Conservation (phyloP, 179 eudicot species). For the Sideroxylon spinosum region DNA sequence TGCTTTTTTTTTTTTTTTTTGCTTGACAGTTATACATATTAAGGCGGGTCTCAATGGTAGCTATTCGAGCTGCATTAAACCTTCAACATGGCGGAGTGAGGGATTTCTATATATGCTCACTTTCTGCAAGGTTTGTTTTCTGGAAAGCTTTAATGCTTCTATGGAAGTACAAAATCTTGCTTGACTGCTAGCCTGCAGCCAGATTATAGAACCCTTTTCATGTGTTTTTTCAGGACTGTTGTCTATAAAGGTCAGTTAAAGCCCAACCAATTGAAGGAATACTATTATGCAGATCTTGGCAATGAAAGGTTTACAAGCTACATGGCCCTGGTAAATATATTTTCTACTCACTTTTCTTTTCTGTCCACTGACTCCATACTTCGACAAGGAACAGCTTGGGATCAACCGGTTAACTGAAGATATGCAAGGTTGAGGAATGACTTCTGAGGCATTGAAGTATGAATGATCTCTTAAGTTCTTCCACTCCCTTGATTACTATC, state of each 20-base stretch:
- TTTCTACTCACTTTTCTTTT: slow-evolving; percentile 49
- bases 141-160: neutral
- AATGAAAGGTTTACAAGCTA: slow-evolving; percentile 99
- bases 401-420: slow-evolving; percentile 72
- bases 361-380: slow-evolving; percentile 72
- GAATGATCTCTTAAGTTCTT: slow-evolving; percentile 99
- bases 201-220: slow-evolving; percentile 3
- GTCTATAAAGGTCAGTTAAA: slow-evolving; percentile 98
- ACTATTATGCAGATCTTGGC: slow-evolving; percentile 91
- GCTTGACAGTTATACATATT: slow-evolving; percentile 74
- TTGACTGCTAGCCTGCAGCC: neutral
- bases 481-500: slow-evolving; percentile 84
- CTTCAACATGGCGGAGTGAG: slow-evolving; percentile 80
- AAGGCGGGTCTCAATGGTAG: slow-evolving; percentile 93
- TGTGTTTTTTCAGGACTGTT: slow-evolving; percentile 64
- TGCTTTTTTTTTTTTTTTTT: neutral
- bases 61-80: slow-evolving; percentile 91
- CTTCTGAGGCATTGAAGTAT: slow-evolving; percentile 99
- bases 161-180: neutral
- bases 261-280: slow-evolving; percentile 87
- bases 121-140: slow-evolving; percentile 31
- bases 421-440: slow-evolving; percentile 99
- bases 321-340: slow-evolving; percentile 99
- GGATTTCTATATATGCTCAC: slow-evolving; percentile 96
- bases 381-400: slow-evolving; percentile 90